Conservation (phyloP, 2,329 filamentous ascomycete genomes). For the Immersiporthe knoxdaviesiana region DNA sequence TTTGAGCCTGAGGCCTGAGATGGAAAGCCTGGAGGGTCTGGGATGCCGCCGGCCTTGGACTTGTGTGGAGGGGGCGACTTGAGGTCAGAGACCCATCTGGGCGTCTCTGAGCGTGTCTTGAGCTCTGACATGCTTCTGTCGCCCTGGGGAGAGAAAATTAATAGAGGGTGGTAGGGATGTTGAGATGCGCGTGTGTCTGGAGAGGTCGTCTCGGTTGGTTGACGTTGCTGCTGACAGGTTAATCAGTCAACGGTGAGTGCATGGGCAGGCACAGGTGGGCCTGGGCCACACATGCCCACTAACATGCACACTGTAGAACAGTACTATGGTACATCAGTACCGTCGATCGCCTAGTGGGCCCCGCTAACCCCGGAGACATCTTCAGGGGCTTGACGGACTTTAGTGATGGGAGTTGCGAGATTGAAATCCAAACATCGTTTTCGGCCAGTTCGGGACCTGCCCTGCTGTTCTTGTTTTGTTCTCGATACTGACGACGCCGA, state of each 20-base stretch:
- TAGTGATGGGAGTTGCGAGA: constrained; percentile 8
- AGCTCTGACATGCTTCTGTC: constrained; percentile 36
- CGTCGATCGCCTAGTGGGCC: constrained; percentile 10
- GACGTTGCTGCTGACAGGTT: constrained; percentile 6
- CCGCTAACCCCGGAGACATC: constrained; percentile 15
- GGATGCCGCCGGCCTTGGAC: constrained; percentile 65
- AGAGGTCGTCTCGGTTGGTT: neutral
- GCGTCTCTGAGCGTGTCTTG: constrained; percentile 44
- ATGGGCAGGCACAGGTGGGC: constrained; percentile 17
- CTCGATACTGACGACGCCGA: neutral
- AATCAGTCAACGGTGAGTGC: neutral
- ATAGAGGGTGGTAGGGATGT: neutral
- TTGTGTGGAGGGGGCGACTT: constrained; percentile 69
- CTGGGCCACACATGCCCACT: constrained; percentile 23
- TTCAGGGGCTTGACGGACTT: constrained; percentile 23
- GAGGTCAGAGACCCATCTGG: constrained; percentile 83
- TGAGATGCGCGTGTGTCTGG: neutral
- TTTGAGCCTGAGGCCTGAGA: constrained; percentile 57
- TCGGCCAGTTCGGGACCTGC: neutral
- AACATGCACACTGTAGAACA: neutral
- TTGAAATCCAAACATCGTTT: constrained; percentile 2
- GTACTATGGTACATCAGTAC: neutral
- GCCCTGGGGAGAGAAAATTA: neutral
- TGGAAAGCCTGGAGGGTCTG: constrained; percentile 86
- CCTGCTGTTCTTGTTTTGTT: neutral